Evolutionary conservation across 139 green algal species (phyloP).

Genomic region (Marvania coccoides): DNA sequence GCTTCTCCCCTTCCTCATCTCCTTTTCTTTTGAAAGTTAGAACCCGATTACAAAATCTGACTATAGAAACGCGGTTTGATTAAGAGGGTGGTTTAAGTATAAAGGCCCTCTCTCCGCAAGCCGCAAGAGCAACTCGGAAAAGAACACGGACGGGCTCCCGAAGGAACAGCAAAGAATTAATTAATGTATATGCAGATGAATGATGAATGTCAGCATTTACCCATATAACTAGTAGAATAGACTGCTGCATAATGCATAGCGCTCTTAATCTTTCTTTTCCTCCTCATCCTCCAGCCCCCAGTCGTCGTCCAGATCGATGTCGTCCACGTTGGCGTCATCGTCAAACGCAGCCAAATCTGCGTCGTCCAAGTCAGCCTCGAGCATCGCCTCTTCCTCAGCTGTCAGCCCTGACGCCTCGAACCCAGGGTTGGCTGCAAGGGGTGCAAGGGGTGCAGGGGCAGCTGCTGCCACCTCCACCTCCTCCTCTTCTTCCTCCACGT

Average conservation of each 20-base stretch:
- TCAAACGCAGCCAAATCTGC: not conserved
- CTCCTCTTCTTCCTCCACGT: not conserved
- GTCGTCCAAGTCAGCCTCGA: slow-evolving; percentile 20
- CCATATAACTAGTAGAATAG: too few species aligned
- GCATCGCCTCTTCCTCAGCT: slow-evolving; percentile 28
- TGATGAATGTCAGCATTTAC: too few species aligned
- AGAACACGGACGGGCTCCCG: too few species aligned
- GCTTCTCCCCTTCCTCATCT: too few species aligned
- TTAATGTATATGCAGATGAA: too few species aligned
- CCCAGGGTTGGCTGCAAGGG: not conserved
- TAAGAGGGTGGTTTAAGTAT: too few species aligned
- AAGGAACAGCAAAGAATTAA: too few species aligned
- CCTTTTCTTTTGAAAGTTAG: too few species aligned
- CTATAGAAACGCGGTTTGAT: too few species aligned
- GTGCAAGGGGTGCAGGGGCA: not conserved
- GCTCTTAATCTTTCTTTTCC: not conserved
- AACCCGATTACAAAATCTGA: too few species aligned
- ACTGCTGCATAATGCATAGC: not conserved
- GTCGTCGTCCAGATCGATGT: slow-evolving; percentile 47
- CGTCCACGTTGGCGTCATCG: slow-evolving; percentile 12
- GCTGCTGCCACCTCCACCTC: not conserved
- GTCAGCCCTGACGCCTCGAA: slow-evolving; percentile 9
- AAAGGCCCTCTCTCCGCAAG: too few species aligned
- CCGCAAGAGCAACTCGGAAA: too few species aligned
- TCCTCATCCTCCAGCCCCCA: slow-evolving; percentile 50